Evolutionary conservation across 228 moss, liverwort and hornwort species (phyloP), one percentile per base, ranked within the genome.

Genomic region (Sphagnum fallax): DNA sequence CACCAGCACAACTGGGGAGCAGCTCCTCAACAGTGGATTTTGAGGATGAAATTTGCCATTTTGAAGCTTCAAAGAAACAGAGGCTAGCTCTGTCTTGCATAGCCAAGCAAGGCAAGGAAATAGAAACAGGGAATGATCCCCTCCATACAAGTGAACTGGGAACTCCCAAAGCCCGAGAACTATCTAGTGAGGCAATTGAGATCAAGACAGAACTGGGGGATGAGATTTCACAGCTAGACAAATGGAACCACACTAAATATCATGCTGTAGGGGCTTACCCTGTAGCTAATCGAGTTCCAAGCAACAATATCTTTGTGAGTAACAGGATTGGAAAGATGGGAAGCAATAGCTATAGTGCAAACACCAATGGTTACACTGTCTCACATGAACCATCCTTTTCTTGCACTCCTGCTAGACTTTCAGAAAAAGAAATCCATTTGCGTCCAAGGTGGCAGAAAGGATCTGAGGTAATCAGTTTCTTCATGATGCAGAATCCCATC

Each of bases 401-500:
- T 47, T 62, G 18, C 4, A 62, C 62, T 62, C 47, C 62, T 32
- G 32, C 32, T 62, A 10, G 62, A 4, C 16, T 47, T 62, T 16
- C 47, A 47, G 14, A 62, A 16, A 62, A 62, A 6, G 62, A 62
- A 9, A 47, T 16, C 62, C 62, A 62, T 16, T 47, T 62, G 47
- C 62, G 15, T 47, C 18, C 62, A 62, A 62, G 62, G 62, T 62
- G 62, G 62, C 62, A 62, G 62, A 62, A 62, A 62, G 10, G 62
- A 6, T 16, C 62, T 5, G 18, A 62, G 62, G 62, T 62, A 32
- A 32, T 32, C 16, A 62, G 13, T 62, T 62, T 14, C 62, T 62
- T 4, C 62, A 32, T 32, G 32, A 32, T 32, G 32, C 32, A 32
- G 32, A 32, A 2, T 32, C 32, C 32, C 32, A 32, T 32, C 32